phyloP scores from a whole-genome alignment of 1,284 basidiomycete genomes.

The Ustilago shanxiensis region DNA sequence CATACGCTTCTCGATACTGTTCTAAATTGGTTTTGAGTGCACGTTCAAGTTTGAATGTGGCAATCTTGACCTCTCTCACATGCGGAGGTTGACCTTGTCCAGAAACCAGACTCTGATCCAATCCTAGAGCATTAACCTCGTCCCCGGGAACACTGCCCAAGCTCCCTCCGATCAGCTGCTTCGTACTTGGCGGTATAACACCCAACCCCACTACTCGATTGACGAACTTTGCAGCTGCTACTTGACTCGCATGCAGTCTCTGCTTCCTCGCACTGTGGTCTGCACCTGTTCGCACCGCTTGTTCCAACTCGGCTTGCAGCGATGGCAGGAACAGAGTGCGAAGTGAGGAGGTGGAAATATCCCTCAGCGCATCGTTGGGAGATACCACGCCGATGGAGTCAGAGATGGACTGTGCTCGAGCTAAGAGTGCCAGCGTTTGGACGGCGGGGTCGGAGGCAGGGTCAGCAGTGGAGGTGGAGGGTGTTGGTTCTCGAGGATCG shows the following conservation, averaged over 20 bases:
- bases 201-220: constrained; percentile 21
- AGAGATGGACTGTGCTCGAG: constrained; percentile 44
- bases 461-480: constrained; percentile 14
- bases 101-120: constrained; percentile 2
- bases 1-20: constrained; percentile 42
- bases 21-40: constrained; percentile 52
- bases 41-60: constrained; percentile 58
- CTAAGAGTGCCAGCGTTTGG: constrained; percentile 24
- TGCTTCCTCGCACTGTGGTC: constrained; percentile 27
- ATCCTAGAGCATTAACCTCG: constrained; percentile 14
- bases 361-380: constrained; percentile 52
- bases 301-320: constrained; percentile 43
- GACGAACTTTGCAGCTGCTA: constrained; percentile 37
- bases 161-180: constrained; percentile 22
- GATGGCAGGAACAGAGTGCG: constrained; percentile 59
- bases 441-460: constrained; percentile 22
- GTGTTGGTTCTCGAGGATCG: constrained; percentile 21
- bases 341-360: constrained; percentile 59
- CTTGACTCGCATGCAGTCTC: constrained; percentile 24
- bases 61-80: constrained; percentile 61
- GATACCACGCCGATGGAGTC: constrained; percentile 56
- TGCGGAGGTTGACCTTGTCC: constrained; percentile 16
- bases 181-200: constrained; percentile 39
- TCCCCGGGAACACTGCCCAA: constrained; percentile 5
- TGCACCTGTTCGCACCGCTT: constrained; percentile 15